Percentiles rank a stretch among this genome's conserved stretches.
Evolutionary conservation across 768 basidiomycete species (phyloP).

Genomic region (Leccinum sublutescens): DNA sequence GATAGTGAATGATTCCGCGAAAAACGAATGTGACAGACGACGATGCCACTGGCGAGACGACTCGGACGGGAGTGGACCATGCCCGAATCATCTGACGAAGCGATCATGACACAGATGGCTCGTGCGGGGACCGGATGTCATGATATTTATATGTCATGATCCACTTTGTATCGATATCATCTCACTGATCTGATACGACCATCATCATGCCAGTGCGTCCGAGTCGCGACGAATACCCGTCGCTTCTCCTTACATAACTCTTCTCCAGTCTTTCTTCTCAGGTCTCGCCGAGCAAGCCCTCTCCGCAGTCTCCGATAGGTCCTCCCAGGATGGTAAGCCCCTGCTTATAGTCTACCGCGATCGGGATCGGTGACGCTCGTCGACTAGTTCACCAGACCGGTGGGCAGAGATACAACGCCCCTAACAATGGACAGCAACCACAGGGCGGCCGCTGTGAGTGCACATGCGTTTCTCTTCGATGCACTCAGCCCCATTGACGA

Average conservation of each 20-base stretch:
- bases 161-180: background rate
- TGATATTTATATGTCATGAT: background rate
- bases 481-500: slow-evolving; percentile 6
- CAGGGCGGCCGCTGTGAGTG: slow-evolving; percentile 28
- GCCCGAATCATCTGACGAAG: no score
- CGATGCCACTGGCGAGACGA: no score
- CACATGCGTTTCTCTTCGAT: background rate
- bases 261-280: slow-evolving; percentile 57
- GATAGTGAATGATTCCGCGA: no score
- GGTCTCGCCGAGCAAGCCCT: slow-evolving; percentile 69
- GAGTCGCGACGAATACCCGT: no score
- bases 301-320: slow-evolving; percentile 36
- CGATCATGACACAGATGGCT: background rate
- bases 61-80: no score
- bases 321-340: slow-evolving; percentile 2
- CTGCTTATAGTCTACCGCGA: background rate
- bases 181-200: slow-evolving; percentile 3
- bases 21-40: no score
- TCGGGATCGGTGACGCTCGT: slow-evolving; percentile 5
- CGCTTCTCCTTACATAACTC: background rate
- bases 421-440: slow-evolving; percentile 40
- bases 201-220: slow-evolving; percentile 23
- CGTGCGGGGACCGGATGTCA: background rate
- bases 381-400: slow-evolving; percentile 54
- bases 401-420: slow-evolving; percentile 61